Evolutionary conservation across 371 early-diverging fungal species (phyloP), one percentile per base, ranked within the genome.

Genomic region (Batkoa obscura): DNA sequence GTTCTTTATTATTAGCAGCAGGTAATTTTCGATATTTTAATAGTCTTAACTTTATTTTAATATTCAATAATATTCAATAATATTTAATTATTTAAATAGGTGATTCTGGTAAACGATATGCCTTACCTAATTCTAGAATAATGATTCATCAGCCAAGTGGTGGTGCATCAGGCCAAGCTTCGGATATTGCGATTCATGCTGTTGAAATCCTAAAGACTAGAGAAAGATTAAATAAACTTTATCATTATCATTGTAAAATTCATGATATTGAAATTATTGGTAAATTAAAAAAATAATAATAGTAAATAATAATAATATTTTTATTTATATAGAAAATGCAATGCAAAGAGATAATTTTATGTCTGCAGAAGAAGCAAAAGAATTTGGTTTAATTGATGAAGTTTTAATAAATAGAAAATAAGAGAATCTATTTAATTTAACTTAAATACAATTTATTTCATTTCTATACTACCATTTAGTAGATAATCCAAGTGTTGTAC

Each of bases 131-230:
- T 66, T 80, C 93, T 13, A 79, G 88, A 2, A 84, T 95, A 35
- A 97, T 95, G 96, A 80, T 97, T 58, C 98, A 97, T 62, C 98
- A 95, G 65, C 94, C 95, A 3, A 84, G 83, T 49, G 98, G 98
- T 15, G 95, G 98, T 13, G 92, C 94, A n/a, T 69, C 76, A 43
- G 95, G 98, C 6, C 98, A 94, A 68, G 98, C 98, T 2, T 81
- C 86, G 43, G 98, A 97, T 64, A 94, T 97, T 63, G 94, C 88
- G 8, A 97, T 95, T 57, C 95, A 94, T 60, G 96, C 96, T 2
- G 71, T 87, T 15, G 96, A 97, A 70, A 97, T 97, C 51, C 70
- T 97, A 43, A 78, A 86, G 36, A 80, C 87, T 0, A 73, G 94
- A n/a, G 83, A 84, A 62, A 70, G 85, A 9, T 67, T 95, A 37